A percentile compares a stretch with the other conserved stretches of the same genome.
phyloP scores from a whole-genome alignment of 2,329 filamentous ascomycete species.

The Hypoxylon sp. region DNA sequence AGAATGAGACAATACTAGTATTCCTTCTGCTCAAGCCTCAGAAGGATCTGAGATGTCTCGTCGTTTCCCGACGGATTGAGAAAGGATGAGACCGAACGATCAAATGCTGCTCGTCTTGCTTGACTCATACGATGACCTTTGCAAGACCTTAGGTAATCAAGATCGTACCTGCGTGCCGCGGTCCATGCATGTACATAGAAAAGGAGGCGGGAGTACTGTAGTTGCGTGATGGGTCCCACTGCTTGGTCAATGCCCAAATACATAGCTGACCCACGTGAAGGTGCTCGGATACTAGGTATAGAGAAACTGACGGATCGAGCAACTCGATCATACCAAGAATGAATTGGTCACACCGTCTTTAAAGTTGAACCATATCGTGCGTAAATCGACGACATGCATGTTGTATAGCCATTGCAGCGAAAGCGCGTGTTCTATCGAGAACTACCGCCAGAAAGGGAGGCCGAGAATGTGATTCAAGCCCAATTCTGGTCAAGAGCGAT shows the following conservation, averaged over 20 bases:
- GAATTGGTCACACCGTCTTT: conserved; percentile 44
- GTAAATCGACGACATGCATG: conserved; percentile 18
- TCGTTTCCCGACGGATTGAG: background rate
- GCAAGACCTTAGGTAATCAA: conserved; percentile 35
- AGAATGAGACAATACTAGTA: conserved; percentile 31
- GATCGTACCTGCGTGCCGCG: conserved; percentile 41
- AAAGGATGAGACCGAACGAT: background rate
- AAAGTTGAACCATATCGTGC: conserved; percentile 10
- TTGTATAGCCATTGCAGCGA: conserved; percentile 8
- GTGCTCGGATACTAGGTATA: conserved; percentile 18
- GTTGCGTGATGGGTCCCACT: conserved; percentile 32
- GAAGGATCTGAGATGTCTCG: conserved; percentile 7
- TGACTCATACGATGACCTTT: conserved; percentile 27
- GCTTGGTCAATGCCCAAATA: conserved; percentile 18
- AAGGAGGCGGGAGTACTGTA: conserved; percentile 28
- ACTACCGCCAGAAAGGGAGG: conserved; percentile 37
- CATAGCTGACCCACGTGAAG: conserved; percentile 24
- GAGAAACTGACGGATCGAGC: conserved; percentile 31
- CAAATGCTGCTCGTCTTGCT: background rate
- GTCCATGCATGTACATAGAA: conserved; percentile 28
- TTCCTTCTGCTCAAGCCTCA: conserved; percentile 30
- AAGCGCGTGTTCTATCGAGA: conserved; percentile 3
- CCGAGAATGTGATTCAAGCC: conserved; percentile 37
- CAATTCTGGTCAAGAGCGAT: conserved; percentile 40
- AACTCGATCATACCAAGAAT: conserved; percentile 28